Conservation (phyloP, 2,329 filamentous ascomycete genomes). For the Pseudocercospora macadamiae region DNA sequence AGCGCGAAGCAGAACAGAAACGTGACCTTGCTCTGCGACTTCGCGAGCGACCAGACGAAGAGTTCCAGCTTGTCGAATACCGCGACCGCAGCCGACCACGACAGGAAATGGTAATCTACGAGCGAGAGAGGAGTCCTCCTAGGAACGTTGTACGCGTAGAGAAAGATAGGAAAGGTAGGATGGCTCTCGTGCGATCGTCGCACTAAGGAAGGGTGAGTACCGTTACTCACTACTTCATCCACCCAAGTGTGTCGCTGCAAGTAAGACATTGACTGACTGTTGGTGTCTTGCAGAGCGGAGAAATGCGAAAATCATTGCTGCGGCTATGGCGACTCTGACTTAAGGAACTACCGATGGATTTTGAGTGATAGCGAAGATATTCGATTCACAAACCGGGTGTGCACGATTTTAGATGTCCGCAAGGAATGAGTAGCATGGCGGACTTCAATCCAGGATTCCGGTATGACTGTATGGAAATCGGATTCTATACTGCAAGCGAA, state of each 20-base stretch:
- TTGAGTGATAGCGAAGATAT: too few relatives aligned
- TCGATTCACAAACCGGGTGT: too few relatives aligned
- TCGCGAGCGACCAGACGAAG: conserved; percentile 54
- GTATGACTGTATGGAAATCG: too few relatives aligned
- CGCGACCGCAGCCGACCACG: conserved; percentile 55
- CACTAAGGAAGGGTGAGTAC: conserved; percentile 48
- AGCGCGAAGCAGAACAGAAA: conserved; percentile 55
- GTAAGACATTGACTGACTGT: conserved; percentile 18
- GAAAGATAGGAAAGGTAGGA: conserved; percentile 95
- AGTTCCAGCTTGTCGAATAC: conserved; percentile 46
- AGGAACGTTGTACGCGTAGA: conserved; percentile 70
- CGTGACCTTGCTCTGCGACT: conserved; percentile 44
- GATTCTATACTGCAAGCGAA: background rate
- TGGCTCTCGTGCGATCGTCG: conserved; percentile 80
- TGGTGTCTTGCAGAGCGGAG: conserved; percentile 41
- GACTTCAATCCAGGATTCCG: too few relatives aligned
- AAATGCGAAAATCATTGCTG: conserved; percentile 48
- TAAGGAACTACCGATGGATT: conserved; percentile 23
- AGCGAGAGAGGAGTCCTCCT: conserved; percentile 47
- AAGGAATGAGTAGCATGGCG: too few relatives aligned
- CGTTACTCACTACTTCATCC: background rate
- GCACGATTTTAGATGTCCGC: too few relatives aligned
- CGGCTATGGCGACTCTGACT: conserved; percentile 48
- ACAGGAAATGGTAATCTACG: conserved; percentile 62
- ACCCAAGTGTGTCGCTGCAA: background rate